These are phyloP conservation scores for Trichoderma sp. DNA, from an alignment of 2,329 filamentous ascomycete species.

Conservation along the genomic window DNA sequence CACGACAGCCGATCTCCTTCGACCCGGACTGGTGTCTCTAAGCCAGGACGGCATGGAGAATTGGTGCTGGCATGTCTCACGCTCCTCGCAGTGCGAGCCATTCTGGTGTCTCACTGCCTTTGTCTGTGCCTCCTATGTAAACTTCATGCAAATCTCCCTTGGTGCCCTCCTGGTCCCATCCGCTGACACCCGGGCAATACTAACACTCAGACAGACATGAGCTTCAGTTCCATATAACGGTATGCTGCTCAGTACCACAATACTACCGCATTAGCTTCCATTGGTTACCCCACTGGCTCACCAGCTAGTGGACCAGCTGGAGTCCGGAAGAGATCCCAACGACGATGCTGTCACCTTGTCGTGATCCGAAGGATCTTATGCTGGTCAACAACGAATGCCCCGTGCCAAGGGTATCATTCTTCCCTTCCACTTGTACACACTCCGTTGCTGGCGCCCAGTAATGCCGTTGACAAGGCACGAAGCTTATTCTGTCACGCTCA, in stretches of 20 bases:
- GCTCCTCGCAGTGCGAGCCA: conserved; percentile 4
- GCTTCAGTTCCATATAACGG: no score
- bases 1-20: conserved; percentile 17
- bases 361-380: neutral
- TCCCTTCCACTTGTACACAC: neutral
- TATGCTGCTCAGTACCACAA: conserved; percentile 4
- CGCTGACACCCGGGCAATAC: neutral
- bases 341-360: neutral
- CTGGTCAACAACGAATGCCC: neutral
- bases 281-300: neutral
- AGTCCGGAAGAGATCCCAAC: neutral
- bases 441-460: neutral
- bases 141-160: conserved; percentile 2
- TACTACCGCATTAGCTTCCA: neutral
- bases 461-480: neutral
- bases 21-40: neutral
- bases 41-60: conserved; percentile 3
- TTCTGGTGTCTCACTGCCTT: neutral
- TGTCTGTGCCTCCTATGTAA: neutral
- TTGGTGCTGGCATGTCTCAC: conserved; percentile 3
- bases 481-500: neutral
- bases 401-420: neutral
- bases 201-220: neutral
- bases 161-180: conserved; percentile 19
- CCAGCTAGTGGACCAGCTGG: neutral